A percentile compares a stretch with the other conserved stretches of the same genome.
Conservation (phyloP, 495 filamentous ascomycete genomes). For the Penicillium simplicissimum region DNA sequence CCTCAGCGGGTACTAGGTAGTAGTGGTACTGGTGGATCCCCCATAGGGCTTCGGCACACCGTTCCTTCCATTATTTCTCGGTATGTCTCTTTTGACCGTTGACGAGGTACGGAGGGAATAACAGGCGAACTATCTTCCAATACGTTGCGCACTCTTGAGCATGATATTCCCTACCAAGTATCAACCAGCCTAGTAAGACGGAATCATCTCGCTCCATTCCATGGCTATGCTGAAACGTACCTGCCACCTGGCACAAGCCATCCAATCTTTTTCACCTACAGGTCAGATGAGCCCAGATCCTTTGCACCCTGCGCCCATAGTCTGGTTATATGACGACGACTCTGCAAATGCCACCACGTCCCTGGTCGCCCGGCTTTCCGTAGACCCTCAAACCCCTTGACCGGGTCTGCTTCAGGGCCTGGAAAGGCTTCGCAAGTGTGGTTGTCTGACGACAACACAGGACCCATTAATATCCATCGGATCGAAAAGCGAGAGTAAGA, state of each 20-base stretch:
- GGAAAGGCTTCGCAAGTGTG: not conserved
- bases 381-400: conserved; percentile 9
- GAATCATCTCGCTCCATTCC: not conserved
- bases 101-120: not conserved
- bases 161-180: not conserved
- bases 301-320: not conserved
- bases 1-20: not conserved
- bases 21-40: not conserved
- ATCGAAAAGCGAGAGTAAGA: not conserved
- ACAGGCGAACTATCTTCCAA: not conserved
- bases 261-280: not conserved
- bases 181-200: not conserved
- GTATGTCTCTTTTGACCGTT: not conserved
- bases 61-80: not conserved
- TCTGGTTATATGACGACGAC: conserved; percentile 28
- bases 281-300: not conserved
- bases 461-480: not conserved
- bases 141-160: not conserved
- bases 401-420: conserved; percentile 3
- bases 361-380: conserved; percentile 15
- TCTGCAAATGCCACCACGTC: conserved; percentile 14
- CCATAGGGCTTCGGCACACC: not conserved
- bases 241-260: conserved; percentile 2
- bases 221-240: conserved; percentile 1
- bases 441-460: conserved; percentile 15